These are phyloP conservation scores for Boletus rubroflammeus DNA, from an alignment of 768 basidiomycete genomes.

Conservation along the genomic window DNA sequence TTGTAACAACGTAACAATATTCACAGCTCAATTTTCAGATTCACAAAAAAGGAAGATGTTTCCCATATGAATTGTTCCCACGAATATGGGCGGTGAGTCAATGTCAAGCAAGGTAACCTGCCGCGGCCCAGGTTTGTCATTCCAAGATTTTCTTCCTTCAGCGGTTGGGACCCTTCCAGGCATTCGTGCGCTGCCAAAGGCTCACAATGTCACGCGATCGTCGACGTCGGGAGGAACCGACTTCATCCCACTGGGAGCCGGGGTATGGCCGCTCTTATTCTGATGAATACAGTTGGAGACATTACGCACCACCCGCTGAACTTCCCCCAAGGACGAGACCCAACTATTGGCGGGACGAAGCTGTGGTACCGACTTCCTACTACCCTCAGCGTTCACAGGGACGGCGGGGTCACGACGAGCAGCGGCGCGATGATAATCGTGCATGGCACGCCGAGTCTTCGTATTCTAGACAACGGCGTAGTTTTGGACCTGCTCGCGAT, in stretches of 20 bases:
- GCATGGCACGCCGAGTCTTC: conserved; percentile 9
- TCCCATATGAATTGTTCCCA: neutral
- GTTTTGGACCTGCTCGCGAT: conserved; percentile 5
- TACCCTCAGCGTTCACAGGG: conserved; percentile 5
- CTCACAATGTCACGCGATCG: conserved; percentile 15
- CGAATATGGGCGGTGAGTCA: neutral
- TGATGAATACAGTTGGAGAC: conserved; percentile 9
- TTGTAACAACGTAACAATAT: too few relatives aligned
- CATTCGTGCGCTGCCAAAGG: conserved; percentile 6
- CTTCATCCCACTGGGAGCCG: conserved; percentile 5
- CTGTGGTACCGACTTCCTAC: neutral
- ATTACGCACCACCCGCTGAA: conserved; percentile 7
- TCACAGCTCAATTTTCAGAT: too few relatives aligned
- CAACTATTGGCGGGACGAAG: conserved; percentile 26
- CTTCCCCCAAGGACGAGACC: conserved; percentile 3
- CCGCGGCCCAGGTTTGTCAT: too few relatives aligned
- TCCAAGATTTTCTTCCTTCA: conserved; percentile 18
- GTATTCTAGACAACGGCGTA: conserved; percentile 2
- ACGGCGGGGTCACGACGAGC: conserved; percentile 7
- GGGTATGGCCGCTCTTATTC: conserved; percentile 1
- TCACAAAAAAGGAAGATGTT: neutral
- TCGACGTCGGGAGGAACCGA: conserved; percentile 11
- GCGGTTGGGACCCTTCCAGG: neutral
- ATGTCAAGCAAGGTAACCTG: too few relatives aligned
- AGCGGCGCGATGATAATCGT: conserved; percentile 10